Evolutionary conservation across 1,284 basidiomycete genomes (phyloP).

Genomic region (Fomitopsis palustris): DNA sequence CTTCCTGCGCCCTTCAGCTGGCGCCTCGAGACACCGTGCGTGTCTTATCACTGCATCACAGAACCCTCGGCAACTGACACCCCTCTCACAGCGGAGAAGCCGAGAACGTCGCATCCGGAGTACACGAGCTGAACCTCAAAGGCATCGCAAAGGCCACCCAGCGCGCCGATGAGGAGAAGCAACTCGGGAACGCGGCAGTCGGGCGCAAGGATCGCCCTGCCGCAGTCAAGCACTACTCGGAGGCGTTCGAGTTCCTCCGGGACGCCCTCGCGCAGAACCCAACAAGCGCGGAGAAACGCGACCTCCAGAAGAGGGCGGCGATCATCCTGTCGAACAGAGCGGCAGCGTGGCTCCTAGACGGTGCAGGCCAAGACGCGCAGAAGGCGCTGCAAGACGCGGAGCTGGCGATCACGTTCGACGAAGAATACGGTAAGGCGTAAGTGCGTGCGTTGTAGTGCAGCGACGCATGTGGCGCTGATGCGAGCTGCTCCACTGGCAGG

Average conservation of each 20-base stretch:
- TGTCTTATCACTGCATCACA: neutral
- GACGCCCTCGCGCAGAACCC: constrained; percentile 30
- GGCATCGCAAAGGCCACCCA: constrained; percentile 21
- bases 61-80: neutral
- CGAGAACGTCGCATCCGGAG: constrained; percentile 26
- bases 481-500: constrained; percentile 1
- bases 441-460: neutral
- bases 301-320: constrained; percentile 27
- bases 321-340: constrained; percentile 33
- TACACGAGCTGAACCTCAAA: constrained; percentile 24
- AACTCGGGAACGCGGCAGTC: constrained; percentile 29
- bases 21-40: constrained; percentile 30
- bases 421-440: constrained; percentile 19
- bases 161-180: constrained; percentile 25
- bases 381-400: constrained; percentile 19
- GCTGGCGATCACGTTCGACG: constrained; percentile 10
- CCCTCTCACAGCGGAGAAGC: constrained; percentile 26
- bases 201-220: constrained; percentile 24
- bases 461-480: neutral
- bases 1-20: constrained; percentile 34
- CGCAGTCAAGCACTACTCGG: constrained; percentile 30
- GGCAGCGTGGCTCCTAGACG: constrained; percentile 19
- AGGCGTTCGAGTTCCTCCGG: constrained; percentile 28
- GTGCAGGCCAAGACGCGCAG: constrained; percentile 14
- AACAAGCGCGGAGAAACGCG: constrained; percentile 22